These are phyloP conservation scores for Plasmodium malariae DNA, from an alignment of 169 alveolate species.

Conservation along the genomic window DNA sequence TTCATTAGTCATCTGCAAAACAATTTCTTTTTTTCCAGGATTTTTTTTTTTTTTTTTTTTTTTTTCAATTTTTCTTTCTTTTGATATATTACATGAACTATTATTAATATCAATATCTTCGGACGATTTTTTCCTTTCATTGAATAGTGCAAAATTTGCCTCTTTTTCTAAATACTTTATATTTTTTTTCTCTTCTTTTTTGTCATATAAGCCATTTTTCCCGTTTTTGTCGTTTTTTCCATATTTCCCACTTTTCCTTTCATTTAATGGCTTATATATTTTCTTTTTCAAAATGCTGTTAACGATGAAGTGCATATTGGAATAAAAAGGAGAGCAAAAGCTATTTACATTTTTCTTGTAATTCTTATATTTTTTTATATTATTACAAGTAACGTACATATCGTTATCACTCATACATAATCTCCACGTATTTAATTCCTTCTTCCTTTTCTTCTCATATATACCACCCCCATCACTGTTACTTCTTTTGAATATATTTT, in stretches of 20 bases:
- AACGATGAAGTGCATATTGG: constrained; percentile 38
- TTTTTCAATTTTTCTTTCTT: constrained; percentile 2
- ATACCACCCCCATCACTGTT: constrained; percentile 69
- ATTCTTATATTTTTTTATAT: constrained; percentile 14
- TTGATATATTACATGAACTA: neutral
- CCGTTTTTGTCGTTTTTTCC: constrained; percentile 21
- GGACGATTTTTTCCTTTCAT: constrained; percentile 18
- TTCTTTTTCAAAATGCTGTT: constrained; percentile 22
- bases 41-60: constrained; percentile 1
- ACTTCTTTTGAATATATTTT: constrained; percentile 1
- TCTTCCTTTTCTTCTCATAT: constrained; percentile 19
- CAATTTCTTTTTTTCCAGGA: constrained; percentile 56
- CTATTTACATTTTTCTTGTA: constrained; percentile 14
- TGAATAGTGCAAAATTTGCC: neutral
- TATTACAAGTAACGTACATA: constrained; percentile 10
- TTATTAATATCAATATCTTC: neutral
- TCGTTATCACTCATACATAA: constrained; percentile 23
- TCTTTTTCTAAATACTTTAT: constrained; percentile 19
- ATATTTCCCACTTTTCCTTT: constrained; percentile 16
- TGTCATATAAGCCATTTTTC: constrained; percentile 1
- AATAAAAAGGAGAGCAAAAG: constrained; percentile 17
- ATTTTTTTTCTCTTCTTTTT: constrained; percentile 14
- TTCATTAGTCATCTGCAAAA: neutral
- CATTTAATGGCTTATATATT: constrained; percentile 1
- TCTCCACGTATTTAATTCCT: neutral